These are phyloP conservation scores for Podaxis sp. DNA, from an alignment of 768 basidiomycete genomes.

Conservation along the genomic window DNA sequence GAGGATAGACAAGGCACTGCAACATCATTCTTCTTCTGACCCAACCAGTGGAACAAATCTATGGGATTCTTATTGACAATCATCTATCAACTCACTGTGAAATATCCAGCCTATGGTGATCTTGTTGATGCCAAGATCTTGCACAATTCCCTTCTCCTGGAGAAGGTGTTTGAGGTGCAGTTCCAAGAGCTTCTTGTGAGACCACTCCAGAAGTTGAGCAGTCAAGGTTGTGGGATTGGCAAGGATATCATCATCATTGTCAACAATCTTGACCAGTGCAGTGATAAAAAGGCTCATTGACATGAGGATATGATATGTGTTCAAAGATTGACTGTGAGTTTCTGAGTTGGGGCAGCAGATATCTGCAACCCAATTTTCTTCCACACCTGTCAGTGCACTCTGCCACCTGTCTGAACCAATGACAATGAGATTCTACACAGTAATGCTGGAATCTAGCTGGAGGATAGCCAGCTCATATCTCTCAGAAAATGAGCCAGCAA, in stretches of 20 bases:
- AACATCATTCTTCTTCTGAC: not conserved
- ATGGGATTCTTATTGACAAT: not conserved
- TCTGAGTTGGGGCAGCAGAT: too few relatives aligned
- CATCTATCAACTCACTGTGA: not conserved
- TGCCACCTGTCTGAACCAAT: too few relatives aligned
- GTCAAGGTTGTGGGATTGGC: not conserved
- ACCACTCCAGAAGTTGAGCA: not conserved
- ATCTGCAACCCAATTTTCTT: too few relatives aligned
- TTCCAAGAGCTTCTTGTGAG: not conserved
- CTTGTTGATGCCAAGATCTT: not conserved
- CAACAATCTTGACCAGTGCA: constrained; percentile 30
- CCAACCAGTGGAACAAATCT: not conserved
- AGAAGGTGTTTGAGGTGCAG: not conserved
- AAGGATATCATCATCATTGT: constrained; percentile 16
- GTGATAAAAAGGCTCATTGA: too few relatives aligned
- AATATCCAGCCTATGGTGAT: not conserved
- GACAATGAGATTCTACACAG: too few relatives aligned
- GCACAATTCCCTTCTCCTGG: not conserved
- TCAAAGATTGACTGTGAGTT: too few relatives aligned
- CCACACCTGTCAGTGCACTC: too few relatives aligned
- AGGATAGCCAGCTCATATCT: too few relatives aligned
- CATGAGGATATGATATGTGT: too few relatives aligned
- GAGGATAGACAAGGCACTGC: not conserved
- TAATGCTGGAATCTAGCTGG: too few relatives aligned
- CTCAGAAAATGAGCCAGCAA: too few relatives aligned